Percentiles rank a stretch among this genome's conserved stretches.
These are phyloP conservation scores for Cupressus sempervirens DNA, from an alignment of 75 land plant species.

Conservation along the genomic window DNA sequence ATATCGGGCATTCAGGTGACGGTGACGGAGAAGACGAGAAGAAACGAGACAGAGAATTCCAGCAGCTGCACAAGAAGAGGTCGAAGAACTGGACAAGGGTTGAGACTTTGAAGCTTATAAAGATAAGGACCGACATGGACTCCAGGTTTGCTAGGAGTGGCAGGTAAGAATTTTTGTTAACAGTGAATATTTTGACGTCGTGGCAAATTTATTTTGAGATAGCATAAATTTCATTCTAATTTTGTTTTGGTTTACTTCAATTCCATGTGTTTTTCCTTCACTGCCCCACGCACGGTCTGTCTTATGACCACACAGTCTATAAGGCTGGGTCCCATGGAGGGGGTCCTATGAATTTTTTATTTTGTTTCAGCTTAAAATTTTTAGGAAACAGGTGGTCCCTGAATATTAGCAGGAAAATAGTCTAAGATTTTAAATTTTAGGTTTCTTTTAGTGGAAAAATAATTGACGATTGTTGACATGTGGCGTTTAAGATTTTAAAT, in stretches of 20 bases:
- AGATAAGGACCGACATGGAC: slow-evolving; percentile 22
- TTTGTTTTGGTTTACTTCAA: background rate
- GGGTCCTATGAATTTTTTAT: too few relatives aligned
- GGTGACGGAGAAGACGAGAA: slow-evolving; percentile 21
- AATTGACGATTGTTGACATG: too few relatives aligned
- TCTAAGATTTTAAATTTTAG: too few relatives aligned
- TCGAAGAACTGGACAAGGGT: slow-evolving; percentile 42
- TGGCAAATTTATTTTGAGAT: background rate
- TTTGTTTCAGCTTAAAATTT: too few relatives aligned
- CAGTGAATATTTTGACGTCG: background rate
- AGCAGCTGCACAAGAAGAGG: slow-evolving; percentile 28
- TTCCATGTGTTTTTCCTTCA: background rate
- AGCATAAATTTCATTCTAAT: background rate
- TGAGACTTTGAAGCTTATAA: slow-evolving; percentile 32
- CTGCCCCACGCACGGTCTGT: background rate
- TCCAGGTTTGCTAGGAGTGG: slow-evolving; percentile 27
- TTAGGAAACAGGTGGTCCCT: too few relatives aligned
- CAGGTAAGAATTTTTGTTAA: slow-evolving; percentile 4
- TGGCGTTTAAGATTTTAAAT: too few relatives aligned
- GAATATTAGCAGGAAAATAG: too few relatives aligned
- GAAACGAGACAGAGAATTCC: slow-evolving; percentile 17
- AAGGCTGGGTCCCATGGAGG: too few relatives aligned
- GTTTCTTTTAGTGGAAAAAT: too few relatives aligned
- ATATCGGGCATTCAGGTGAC: slow-evolving; percentile 12
- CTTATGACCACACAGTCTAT: background rate